Evolutionary conservation across 140 eudicot species (phyloP), one percentile per base, ranked within the genome.

Genomic region (Senecio squalidus): DNA sequence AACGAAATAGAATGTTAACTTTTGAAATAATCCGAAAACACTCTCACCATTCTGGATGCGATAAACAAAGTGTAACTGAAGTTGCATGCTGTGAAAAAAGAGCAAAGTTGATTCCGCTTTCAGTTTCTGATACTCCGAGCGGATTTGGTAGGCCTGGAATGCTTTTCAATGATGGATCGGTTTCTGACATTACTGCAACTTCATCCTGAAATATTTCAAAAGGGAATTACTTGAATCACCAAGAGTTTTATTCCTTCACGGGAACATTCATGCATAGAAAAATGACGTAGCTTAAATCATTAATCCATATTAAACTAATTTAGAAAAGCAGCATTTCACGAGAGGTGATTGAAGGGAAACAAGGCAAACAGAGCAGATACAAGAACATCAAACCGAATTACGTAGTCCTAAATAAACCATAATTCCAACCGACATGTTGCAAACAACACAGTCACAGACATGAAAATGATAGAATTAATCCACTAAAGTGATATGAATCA

Each of bases 71-170:
- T 26, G 84, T 82, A 60, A 88, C 95, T 6, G 96, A 76, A 57
- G 83, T 84, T 39, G 96, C 96, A 80, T 92, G 85, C 68, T 78
- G 86, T 22, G 99, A 84, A 69, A 79, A 92, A 70, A 92, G 73
- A 17, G 99, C 86, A 57, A 92, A 92, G 66, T 92, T 92, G 49
- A 80, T 78, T 60, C 99, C 99, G 28, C 66, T 77, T 72, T 88
- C 95, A 15, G 75, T 79, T 75, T 82, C 89, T 9, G 95, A 84
- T 34, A 82, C 96, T 58, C 99, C 99, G 62, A 92, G 73, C 18
- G 99, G 99, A 74, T 73, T 74, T 62, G 99, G 79, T 70, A 79
- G 76, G 28, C 99, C 99, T 2, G 96, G 78, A 28, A 77, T 76
- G 67, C 64, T 73, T 74, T 77, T 77, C 58, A 84, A 67, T 44